Evolutionary conservation across 1,284 basidiomycete species (phyloP), one percentile per base, ranked within the genome.

Genomic region (Takashimella koratensis): DNA sequence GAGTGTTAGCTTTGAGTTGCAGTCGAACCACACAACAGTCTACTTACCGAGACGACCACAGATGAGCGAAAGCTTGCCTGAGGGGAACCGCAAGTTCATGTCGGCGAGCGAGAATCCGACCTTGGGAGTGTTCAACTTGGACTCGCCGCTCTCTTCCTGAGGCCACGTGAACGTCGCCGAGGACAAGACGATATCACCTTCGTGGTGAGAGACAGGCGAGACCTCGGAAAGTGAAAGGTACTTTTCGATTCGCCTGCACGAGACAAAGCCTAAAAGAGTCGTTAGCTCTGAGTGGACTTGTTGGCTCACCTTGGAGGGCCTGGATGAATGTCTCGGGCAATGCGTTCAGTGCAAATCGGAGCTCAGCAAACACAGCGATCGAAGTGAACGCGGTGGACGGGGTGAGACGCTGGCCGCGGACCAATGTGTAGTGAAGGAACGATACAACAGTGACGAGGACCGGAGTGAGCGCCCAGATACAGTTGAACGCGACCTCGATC

Each of bases 121-220:
- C 54, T 81, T 82, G 1, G 90, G 90, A 0, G 90, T 92, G 21
- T 51, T 49, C 23, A 47, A 47, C 3, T 44, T 45, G 22, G 43
- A 45, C 0, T 47, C 22, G 21, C 41, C 46, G 24, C 62, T 63
- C 27, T 68, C 83, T 58, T 89, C 86, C 68, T 85, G 84, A 0
- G 93, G 88, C 92, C 92, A 96, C 0, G 90, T 90, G 50, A 91
- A 80, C 0, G 90, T 95, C 11, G 90, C 90, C 5, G 86, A 87
- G 63, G 85, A 85, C 60, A 95, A 82, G 1, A 84, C 80, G 57
- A 96, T 86, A 51, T 75, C 70, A 2, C 80, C 78, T 56, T 84
- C 81, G 25, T 60, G 61, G 6, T 84, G 82, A 13, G 80, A 79
- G 4, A 86, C 84, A 0, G 79, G 70, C 1, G 79, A 71, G 13